phyloP scores from a whole-genome alignment of 305 asterid species.

The Fraxinus baroniana region DNA sequence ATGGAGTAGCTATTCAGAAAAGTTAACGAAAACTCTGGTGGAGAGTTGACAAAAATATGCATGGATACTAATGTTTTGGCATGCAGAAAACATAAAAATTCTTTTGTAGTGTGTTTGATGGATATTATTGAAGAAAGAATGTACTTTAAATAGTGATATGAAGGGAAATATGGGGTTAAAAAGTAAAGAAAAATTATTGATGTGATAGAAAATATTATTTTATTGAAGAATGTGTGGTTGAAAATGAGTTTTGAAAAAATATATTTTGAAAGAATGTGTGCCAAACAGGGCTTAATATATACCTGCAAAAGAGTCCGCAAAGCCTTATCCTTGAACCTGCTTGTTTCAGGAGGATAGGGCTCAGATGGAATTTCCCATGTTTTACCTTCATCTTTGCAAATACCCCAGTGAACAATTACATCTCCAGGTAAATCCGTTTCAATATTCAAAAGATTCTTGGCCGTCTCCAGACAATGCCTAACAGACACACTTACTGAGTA shows the following conservation, averaged over 20 bases:
- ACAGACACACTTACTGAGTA: constrained; percentile 61
- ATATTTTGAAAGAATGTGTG: too few species aligned
- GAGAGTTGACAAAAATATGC: constrained; percentile 3
- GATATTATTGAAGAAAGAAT: too few species aligned
- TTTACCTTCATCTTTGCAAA: constrained; percentile 56
- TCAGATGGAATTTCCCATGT: constrained; percentile 75
- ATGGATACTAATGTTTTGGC: not conserved
- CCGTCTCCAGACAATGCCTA: constrained; percentile 42
- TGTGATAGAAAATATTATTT: too few species aligned
- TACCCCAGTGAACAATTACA: constrained; percentile 89
- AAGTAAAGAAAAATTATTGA: too few species aligned
- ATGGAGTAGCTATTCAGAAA: constrained; percentile 2
- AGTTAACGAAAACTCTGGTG: not conserved
- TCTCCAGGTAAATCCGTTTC: constrained; percentile 92
- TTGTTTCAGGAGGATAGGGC: constrained; percentile 80
- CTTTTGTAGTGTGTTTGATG: not conserved
- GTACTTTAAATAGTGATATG: too few species aligned
- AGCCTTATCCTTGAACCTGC: constrained; percentile 73
- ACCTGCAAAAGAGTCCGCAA: constrained; percentile 78
- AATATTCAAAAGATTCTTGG: constrained; percentile 53
- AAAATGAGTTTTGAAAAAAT: too few species aligned
- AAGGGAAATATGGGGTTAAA: too few species aligned
- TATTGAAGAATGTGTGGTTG: too few species aligned
- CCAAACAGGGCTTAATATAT: not conserved
- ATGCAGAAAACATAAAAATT: constrained; percentile 10